These are phyloP conservation scores for Diaporthe ampelina DNA, from an alignment of 2,329 filamentous ascomycete species.

Conservation along the genomic window DNA sequence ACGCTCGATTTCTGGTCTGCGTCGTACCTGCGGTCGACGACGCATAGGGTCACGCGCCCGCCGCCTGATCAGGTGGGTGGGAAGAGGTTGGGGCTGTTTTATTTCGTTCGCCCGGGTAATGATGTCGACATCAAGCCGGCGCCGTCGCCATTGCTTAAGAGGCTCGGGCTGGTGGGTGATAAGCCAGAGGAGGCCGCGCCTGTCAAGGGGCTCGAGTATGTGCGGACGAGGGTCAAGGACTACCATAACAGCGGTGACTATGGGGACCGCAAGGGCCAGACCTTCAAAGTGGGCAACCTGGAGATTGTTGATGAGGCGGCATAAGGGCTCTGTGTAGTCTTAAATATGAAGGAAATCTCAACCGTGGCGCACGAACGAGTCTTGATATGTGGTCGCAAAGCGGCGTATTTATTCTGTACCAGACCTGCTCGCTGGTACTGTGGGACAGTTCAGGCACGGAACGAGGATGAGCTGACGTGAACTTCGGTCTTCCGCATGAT, in stretches of 20 bases:
- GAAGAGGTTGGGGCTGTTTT: constrained; percentile 52
- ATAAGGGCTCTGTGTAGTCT: not conserved
- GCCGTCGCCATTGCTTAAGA: constrained; percentile 48
- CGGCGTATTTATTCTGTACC: not conserved
- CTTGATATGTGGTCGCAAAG: not conserved
- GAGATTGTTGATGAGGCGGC: constrained; percentile 57
- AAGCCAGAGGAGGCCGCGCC: constrained; percentile 43
- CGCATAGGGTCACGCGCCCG: constrained; percentile 53
- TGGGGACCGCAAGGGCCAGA: constrained; percentile 55
- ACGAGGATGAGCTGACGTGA: not conserved
- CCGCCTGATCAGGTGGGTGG: constrained; percentile 51
- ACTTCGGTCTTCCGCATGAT: constrained; percentile 19
- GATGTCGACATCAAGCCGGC: constrained; percentile 49
- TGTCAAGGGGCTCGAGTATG: constrained; percentile 56
- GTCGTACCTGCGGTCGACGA: constrained; percentile 52
- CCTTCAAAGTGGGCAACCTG: constrained; percentile 55
- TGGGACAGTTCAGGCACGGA: not conserved
- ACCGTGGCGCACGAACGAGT: not conserved
- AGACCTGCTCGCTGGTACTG: not conserved
- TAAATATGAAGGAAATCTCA: not conserved
- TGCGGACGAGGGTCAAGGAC: constrained; percentile 56
- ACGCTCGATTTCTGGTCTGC: constrained; percentile 50
- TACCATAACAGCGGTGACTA: constrained; percentile 57
- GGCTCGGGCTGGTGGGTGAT: constrained; percentile 47
- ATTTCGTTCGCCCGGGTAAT: constrained; percentile 54